Percentiles rank a stretch among this genome's conserved stretches.
Evolutionary conservation across 2,329 filamentous ascomycete genomes (phyloP).

Genomic region (Clarireedia homoeocarpa): DNA sequence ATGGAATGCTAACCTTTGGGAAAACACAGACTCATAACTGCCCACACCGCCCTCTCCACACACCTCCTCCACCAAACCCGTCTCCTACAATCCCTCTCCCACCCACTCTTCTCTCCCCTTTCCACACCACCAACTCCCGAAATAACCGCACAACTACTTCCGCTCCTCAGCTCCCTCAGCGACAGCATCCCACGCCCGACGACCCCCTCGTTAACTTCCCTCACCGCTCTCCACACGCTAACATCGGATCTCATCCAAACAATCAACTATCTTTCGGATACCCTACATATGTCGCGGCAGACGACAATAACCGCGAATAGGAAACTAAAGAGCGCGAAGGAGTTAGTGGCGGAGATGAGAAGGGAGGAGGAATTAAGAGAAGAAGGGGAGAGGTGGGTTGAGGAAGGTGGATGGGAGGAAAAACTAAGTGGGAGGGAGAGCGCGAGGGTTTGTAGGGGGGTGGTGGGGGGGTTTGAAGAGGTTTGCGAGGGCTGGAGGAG

Average conservation of each 20-base stretch:
- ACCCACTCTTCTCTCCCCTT: slow-evolving; percentile 62
- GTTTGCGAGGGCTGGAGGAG: slow-evolving; percentile 80
- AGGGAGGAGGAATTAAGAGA: slow-evolving; percentile 76
- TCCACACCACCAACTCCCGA: slow-evolving; percentile 54
- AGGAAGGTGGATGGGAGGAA: slow-evolving; percentile 75
- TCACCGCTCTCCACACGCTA: slow-evolving; percentile 60
- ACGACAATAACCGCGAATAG: slow-evolving; percentile 75
- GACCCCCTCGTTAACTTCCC: slow-evolving; percentile 54
- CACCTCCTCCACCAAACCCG: slow-evolving; percentile 70
- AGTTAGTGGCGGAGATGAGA: slow-evolving; percentile 78
- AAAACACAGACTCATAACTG: slow-evolving; percentile 57
- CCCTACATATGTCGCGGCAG: slow-evolving; percentile 88
- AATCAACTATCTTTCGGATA: slow-evolving; percentile 80
- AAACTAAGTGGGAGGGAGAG: slow-evolving; percentile 71
- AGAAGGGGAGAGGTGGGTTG: slow-evolving; percentile 75
- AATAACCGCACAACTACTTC: slow-evolving; percentile 60
- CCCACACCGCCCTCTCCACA: slow-evolving; percentile 65
- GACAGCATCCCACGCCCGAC: slow-evolving; percentile 59
- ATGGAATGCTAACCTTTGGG: slow-evolving; percentile 6
- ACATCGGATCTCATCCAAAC: slow-evolving; percentile 70
- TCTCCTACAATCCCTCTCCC: slow-evolving; percentile 64
- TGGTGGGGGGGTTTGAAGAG: slow-evolving; percentile 87
- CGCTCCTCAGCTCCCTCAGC: slow-evolving; percentile 56
- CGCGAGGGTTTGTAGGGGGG: slow-evolving; percentile 74
- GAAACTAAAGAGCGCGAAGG: slow-evolving; percentile 71